These are phyloP conservation scores for Crithidia mellificae DNA, from an alignment of 208 protist genomes.

Conservation along the genomic window DNA sequence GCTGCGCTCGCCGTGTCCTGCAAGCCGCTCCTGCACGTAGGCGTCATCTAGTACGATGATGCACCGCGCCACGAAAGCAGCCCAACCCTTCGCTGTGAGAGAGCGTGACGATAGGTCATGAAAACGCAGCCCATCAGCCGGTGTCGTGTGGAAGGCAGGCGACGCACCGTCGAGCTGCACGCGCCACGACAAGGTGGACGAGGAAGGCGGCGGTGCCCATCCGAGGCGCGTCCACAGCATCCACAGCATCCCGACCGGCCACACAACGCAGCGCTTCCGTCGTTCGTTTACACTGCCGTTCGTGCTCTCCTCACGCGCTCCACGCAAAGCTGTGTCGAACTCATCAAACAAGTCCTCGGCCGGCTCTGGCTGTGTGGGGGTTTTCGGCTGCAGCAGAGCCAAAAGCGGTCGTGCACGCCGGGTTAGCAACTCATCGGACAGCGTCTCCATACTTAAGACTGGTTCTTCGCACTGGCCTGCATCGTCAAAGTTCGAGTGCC, in stretches of 20 bases:
- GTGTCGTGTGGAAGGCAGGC: not conserved
- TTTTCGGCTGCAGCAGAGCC: not conserved
- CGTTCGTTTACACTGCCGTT: too few species aligned
- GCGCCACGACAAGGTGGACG: not conserved
- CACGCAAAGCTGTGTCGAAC: not conserved
- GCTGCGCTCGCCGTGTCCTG: not conserved
- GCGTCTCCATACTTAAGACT: not conserved
- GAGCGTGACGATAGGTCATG: not conserved
- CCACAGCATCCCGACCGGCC: slow-evolving; percentile 20
- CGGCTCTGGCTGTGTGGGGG: not conserved
- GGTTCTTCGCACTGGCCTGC: too few species aligned
- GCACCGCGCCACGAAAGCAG: not conserved
- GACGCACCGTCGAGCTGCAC: not conserved
- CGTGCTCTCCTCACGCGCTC: not conserved
- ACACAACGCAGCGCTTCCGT: not conserved
- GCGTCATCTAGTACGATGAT: not conserved
- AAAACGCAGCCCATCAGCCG: not conserved
- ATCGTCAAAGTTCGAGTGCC: not conserved
- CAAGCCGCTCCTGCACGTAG: not conserved
- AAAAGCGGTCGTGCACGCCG: not conserved
- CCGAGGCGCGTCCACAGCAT: slow-evolving; percentile 26
- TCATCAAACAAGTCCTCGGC: slow-evolving; percentile 10
- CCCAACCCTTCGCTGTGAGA: not conserved
- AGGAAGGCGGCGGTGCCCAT: slow-evolving; percentile 19
- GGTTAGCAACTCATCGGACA: not conserved